These are phyloP conservation scores for Apophysomyces trapeziformis DNA, from an alignment of 371 early-diverging fungal genomes.

Conservation along the genomic window DNA sequence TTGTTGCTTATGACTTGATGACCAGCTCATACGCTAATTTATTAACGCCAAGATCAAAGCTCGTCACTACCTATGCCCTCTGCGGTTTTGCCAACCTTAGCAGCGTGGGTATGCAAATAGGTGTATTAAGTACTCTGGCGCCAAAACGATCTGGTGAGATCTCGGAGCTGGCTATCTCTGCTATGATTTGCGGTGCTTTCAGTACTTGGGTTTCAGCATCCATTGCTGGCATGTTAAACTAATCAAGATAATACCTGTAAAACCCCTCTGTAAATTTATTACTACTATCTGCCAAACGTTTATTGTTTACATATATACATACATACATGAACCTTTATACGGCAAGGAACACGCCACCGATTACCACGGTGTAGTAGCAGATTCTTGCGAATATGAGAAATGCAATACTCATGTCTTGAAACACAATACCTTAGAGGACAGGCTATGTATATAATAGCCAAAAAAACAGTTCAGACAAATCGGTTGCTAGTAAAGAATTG, in stretches of 20 bases:
- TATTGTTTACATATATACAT: too few species aligned
- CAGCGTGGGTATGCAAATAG: constrained; percentile 89
- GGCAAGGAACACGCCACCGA: too few species aligned
- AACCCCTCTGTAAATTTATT: too few species aligned
- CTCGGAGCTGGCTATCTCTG: constrained; percentile 76
- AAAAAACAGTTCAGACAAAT: too few species aligned
- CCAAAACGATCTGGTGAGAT: constrained; percentile 80
- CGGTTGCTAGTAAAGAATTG: too few species aligned
- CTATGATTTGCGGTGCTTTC: constrained; percentile 82
- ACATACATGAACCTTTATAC: too few species aligned
- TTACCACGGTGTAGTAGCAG: too few species aligned
- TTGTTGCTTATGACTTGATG: constrained; percentile 77
- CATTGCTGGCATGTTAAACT: constrained; percentile 81
- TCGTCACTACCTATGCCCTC: constrained; percentile 78
- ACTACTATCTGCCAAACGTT: too few species aligned
- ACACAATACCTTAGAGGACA: too few species aligned
- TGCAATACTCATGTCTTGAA: too few species aligned
- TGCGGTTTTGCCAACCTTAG: constrained; percentile 92
- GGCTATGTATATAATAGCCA: too few species aligned
- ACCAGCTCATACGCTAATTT: constrained; percentile 25
- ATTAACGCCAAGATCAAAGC: constrained; percentile 48
- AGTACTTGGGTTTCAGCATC: constrained; percentile 86
- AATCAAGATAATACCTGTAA: constrained; percentile 22
- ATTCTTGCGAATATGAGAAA: too few species aligned
- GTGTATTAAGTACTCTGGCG: constrained; percentile 79